Percentiles rank a stretch among this genome's conserved stretches.
Conservation (phyloP, 805 yeast species). For the Groenewaldozyma salmanticensis region DNA sequence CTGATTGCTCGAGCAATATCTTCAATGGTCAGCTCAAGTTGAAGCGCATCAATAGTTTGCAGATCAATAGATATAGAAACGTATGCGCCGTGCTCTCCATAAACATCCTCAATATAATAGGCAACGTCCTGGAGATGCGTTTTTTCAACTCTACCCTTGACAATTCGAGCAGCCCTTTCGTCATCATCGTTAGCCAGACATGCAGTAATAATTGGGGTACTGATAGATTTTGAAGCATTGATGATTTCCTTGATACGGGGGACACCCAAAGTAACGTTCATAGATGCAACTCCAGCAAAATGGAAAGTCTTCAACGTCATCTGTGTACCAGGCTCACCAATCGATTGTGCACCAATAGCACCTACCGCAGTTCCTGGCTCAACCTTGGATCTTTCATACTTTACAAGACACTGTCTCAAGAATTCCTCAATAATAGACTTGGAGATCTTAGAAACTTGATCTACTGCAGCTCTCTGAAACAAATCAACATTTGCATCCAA, state of each 20-base stretch:
- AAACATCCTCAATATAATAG: slow-evolving; percentile 87
- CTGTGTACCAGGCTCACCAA: slow-evolving; percentile 99
- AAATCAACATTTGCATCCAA: slow-evolving; percentile 17
- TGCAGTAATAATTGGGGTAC: slow-evolving; percentile 95
- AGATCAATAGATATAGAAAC: slow-evolving; percentile 75
- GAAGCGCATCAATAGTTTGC: slow-evolving; percentile 77
- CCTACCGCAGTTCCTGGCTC: slow-evolving; percentile 99
- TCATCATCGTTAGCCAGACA: slow-evolving; percentile 86
- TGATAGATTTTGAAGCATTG: slow-evolving; percentile 89
- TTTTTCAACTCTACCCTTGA: slow-evolving; percentile 94
- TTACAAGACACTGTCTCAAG: slow-evolving; percentile 63
- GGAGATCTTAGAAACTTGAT: slow-evolving; percentile 47
- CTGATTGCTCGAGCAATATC: slow-evolving; percentile 78
- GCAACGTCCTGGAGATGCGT: slow-evolving; percentile 81
- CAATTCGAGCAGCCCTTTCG: slow-evolving; percentile 97
- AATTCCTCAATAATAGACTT: slow-evolving; percentile 51
- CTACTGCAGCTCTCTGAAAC: slow-evolving; percentile 21
- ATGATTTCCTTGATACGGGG: slow-evolving; percentile 99
- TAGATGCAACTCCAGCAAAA: slow-evolving; percentile 98
- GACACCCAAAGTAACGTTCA: slow-evolving; percentile 98
- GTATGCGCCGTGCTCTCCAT: slow-evolving; percentile 66
- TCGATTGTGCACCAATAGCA: slow-evolving; percentile 97
- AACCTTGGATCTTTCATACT: slow-evolving; percentile 82
- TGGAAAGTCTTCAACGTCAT: slow-evolving; percentile 96
- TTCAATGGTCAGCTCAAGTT: slow-evolving; percentile 77